These are phyloP conservation scores for Avena sativa DNA, from an alignment of 176 grass and related monocot species.

Conservation along the genomic window DNA sequence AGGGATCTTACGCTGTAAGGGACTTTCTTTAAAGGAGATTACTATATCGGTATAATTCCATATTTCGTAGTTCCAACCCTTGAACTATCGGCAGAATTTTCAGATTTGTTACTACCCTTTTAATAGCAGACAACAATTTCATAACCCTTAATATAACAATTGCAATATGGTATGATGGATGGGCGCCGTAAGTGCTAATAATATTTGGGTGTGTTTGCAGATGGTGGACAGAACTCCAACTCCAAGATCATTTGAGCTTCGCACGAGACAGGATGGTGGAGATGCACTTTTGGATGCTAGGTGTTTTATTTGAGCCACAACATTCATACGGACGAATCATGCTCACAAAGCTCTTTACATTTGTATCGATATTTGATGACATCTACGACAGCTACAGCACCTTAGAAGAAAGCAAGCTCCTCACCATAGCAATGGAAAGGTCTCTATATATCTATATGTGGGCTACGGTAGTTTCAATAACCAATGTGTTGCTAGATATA, in stretches of 20 bases:
- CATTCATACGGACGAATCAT: slow-evolving; percentile 42
- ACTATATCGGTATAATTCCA: not conserved
- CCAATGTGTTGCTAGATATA: not conserved
- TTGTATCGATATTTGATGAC: slow-evolving; percentile 51
- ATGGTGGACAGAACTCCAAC: slow-evolving; percentile 57
- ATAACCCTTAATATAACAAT: not conserved
- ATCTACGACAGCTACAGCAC: slow-evolving; percentile 54
- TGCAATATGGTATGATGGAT: not conserved
- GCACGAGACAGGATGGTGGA: slow-evolving; percentile 51
- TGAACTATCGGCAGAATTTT: not conserved
- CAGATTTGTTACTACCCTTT: not conserved
- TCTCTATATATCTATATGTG: not conserved
- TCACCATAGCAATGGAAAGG: slow-evolving; percentile 55
- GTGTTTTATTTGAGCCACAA: slow-evolving; percentile 47
- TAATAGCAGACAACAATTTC: not conserved
- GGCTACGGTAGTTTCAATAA: not conserved
- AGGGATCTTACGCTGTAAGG: slow-evolving; percentile 45
- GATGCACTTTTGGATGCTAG: slow-evolving; percentile 53
- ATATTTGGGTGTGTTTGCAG: not conserved
- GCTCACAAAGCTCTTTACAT: slow-evolving; percentile 30
- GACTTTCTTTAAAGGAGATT: not conserved
- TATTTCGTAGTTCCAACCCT: not conserved
- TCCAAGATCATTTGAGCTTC: slow-evolving; percentile 28
- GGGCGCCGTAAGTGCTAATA: not conserved
- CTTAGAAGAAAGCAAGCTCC: slow-evolving; percentile 43